phyloP scores from a whole-genome alignment of 2,329 filamentous ascomycete species.

The Teratosphaeria pseudoeucalypti region DNA sequence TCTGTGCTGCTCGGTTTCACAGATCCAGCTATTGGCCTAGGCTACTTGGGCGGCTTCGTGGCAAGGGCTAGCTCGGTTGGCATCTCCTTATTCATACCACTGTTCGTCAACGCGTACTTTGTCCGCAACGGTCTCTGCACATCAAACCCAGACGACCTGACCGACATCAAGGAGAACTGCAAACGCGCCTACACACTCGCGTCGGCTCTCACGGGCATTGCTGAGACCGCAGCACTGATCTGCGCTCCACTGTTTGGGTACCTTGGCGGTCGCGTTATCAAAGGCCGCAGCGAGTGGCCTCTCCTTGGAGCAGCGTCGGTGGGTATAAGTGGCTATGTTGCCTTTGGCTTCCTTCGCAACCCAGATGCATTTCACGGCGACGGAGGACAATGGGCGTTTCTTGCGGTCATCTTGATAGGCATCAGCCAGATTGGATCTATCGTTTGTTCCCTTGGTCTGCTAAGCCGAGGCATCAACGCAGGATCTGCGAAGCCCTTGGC shows the following conservation, averaged over 20 bases:
- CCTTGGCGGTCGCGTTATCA: conserved; percentile 56
- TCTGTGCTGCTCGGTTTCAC: conserved; percentile 53
- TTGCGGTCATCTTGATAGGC: conserved; percentile 71
- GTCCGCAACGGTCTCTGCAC: conserved; percentile 70
- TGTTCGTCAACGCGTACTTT: conserved; percentile 88
- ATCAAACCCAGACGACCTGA: conserved; percentile 29
- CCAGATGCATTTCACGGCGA: conserved; percentile 61
- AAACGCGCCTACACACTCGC: conserved; percentile 79
- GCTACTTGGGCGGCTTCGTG: conserved; percentile 89
- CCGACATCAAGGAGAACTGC: conserved; percentile 74
- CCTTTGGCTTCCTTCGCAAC: conserved; percentile 65
- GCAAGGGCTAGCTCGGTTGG: conserved; percentile 89
- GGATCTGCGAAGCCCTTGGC: conserved; percentile 12
- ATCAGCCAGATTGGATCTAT: conserved; percentile 94
- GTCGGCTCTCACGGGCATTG: conserved; percentile 76
- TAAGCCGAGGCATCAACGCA: conserved; percentile 62
- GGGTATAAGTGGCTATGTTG: conserved; percentile 67
- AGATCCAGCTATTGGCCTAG: conserved; percentile 70
- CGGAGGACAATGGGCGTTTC: conserved; percentile 44
- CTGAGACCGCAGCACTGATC: conserved; percentile 75
- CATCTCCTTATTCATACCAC: conserved; percentile 87
- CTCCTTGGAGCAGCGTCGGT: conserved; percentile 60
- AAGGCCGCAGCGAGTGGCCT: conserved; percentile 50
- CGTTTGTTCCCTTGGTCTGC: conserved; percentile 82
- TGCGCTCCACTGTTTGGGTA: conserved; percentile 83